These are phyloP conservation scores for Lentinus brumalis DNA, from an alignment of 768 basidiomycete genomes.

Conservation along the genomic window DNA sequence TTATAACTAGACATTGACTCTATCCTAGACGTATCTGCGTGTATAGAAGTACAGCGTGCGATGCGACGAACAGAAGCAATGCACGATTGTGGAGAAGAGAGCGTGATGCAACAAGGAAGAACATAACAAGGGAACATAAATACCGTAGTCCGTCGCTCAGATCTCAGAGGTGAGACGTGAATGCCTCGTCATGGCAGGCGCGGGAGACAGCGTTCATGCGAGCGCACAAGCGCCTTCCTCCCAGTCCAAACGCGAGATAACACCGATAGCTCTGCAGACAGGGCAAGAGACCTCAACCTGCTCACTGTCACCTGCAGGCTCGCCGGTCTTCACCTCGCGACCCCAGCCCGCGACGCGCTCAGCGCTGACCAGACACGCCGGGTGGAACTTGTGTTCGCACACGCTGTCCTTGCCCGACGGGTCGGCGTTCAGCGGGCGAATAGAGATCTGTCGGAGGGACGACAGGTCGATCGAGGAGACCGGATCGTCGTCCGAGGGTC, in stretches of 20 bases:
- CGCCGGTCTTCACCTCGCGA: slow-evolving; percentile 40
- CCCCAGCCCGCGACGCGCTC: slow-evolving; percentile 69
- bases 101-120: slow-evolving; percentile 1
- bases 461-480: slow-evolving; percentile 23
- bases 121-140: slow-evolving; percentile 5
- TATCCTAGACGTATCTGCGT: slow-evolving; percentile 3
- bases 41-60: slow-evolving; percentile 5
- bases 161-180: slow-evolving; percentile 13
- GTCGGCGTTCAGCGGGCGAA: slow-evolving; percentile 31
- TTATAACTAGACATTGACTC: slow-evolving; percentile 2
- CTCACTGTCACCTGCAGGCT: slow-evolving; percentile 31
- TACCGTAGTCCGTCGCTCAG: slow-evolving; percentile 8
- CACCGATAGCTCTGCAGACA: slow-evolving; percentile 67
- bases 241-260: slow-evolving; percentile 64
- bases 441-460: slow-evolving; percentile 34
- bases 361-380: slow-evolving; percentile 67
- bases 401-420: slow-evolving; percentile 32
- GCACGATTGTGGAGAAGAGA: slow-evolving; percentile 2
- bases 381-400: slow-evolving; percentile 73
- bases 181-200: slow-evolving; percentile 3
- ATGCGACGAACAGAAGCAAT: not conserved
- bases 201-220: slow-evolving; percentile 16
- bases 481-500: slow-evolving; percentile 37
- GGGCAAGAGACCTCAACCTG: slow-evolving; percentile 73
- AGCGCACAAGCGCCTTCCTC: slow-evolving; percentile 42